Conservation (phyloP, 305 asterid genomes). For the Fraxinus floribunda region DNA sequence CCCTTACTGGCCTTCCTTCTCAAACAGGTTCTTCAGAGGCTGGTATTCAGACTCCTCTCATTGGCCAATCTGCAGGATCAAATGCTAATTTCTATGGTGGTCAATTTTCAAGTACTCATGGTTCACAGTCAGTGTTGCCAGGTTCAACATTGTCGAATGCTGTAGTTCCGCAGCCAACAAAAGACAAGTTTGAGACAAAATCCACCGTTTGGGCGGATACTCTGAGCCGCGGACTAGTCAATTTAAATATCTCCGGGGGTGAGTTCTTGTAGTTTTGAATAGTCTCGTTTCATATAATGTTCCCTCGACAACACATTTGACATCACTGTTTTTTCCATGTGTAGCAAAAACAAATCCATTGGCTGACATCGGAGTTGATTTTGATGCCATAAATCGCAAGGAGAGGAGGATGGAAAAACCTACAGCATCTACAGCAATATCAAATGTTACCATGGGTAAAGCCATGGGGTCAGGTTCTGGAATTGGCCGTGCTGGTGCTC, state of each 20-base stretch:
- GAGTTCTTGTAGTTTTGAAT: constrained; percentile 34
- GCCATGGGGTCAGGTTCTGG: constrained; percentile 99
- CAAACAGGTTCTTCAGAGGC: neutral
- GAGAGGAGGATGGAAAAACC: constrained; percentile 97
- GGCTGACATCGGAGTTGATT: constrained; percentile 91
- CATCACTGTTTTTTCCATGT: constrained; percentile 5
- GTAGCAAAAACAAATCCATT: constrained; percentile 93
- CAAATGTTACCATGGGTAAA: constrained; percentile 85
- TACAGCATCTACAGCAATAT: constrained; percentile 47
- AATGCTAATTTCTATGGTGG: constrained; percentile 51
- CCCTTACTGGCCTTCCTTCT: neutral
- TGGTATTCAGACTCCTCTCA: constrained; percentile 12
- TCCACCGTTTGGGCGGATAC: constrained; percentile 97
- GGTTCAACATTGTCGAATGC: constrained; percentile 46
- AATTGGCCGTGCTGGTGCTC: constrained; percentile 53
- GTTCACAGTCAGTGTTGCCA: constrained; percentile 21
- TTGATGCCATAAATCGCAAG: constrained; percentile 89
- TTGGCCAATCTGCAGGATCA: constrained; percentile 35
- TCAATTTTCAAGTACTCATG: neutral
- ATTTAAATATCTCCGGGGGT: constrained; percentile 94
- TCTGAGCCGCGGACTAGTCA: constrained; percentile 88
- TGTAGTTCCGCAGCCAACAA: constrained; percentile 53
- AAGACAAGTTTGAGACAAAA: constrained; percentile 82
- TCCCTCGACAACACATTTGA: constrained; percentile 18
- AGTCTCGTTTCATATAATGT: neutral